Base-by-base conservation (phyloP, 768 basidiomycete genomes). In the Leucocoprinus leucothites region DNA sequence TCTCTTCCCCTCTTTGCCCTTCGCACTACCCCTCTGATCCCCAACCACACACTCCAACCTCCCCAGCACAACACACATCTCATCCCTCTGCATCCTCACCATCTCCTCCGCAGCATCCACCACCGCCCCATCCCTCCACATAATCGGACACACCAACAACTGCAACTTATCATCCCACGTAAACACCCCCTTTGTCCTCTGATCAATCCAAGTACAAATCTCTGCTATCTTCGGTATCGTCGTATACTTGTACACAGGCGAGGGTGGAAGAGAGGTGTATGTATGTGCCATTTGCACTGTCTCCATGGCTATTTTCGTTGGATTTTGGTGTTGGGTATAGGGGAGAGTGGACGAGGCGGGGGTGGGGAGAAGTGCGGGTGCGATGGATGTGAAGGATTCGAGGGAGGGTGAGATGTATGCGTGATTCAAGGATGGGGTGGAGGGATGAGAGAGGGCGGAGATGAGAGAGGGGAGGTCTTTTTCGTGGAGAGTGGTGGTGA, bases 221-320 rank as follows among this genome's bases (percentile, higher is more conserved):
- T 63, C 58, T 2, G 63, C 59, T 9, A 71, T 13, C 7, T 13
- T 4, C 3, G 38, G 11, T 13, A 11, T 8, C 3, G 5, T 3
- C 4, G 3, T 3, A 13, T 38, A n/a, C 14, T 38, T 38, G 38
- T 38, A 38, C 4, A 38, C 38, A 11, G 38, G 16, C 3, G 38
- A 38, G 14, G 38, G 38, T n/a, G 16, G 38, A 3, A 38, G 16
- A 8, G 38, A 13, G 31, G 82, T 69, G 60, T 81, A 82, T 1
- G 69, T 54, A 24, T 79, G 71, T 0, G 82, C 82, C n/a, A 79
- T 70, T 48, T 77, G 69, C 18, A 86, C 65, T 6, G 79, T 72
- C 21, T 64, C 61, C 1, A 77, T 71, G 0, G 76, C 64, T 2
- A 78, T 59, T 18, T 64, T 61, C n/a, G n/a, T n/a, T 1, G 60